Evolutionary conservation across 495 filamentous ascomycete genomes (phyloP), one percentile per base, ranked within the genome.

Genomic region (Letharia lupina): DNA sequence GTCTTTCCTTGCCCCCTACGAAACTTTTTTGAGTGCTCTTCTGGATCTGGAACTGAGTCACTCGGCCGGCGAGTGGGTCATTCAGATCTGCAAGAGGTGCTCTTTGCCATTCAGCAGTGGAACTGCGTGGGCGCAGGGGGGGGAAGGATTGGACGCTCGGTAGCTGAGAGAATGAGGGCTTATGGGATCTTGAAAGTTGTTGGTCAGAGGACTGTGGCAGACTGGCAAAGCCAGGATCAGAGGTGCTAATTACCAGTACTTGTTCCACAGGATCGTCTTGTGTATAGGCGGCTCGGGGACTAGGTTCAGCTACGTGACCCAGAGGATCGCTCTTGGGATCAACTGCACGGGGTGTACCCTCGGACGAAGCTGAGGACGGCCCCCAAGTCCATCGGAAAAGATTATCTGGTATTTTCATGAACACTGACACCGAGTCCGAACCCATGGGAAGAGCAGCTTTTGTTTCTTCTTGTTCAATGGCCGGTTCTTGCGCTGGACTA

Each of bases 371-470:
- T 23, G 61, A 23, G 3, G 31, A 23, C 42, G 18, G 16, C 31
- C 31, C 47, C 61, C 61, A 62, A 33, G 61, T 37, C 61, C 61
- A 62, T 23, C 41, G 42, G 16, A 48, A 48, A 18, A 50, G 33
- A 13, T n/a, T 50, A n/a, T 23, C 61, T 13, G 42, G 31, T 18
- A 39, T 33, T 20, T 39, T 39, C 11, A n/a, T 37, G 31, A 37
- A 23, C 3, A 1, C 23, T 12, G 33, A 37, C 42, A 47, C 9
- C 6, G 61, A 39, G 6, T 37, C 42, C 2, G 61, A 13, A 15
- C 3, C n/a, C 12, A 6, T 13, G 2, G 31, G 42, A 16, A 50
- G 11, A 8, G 9, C 28, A 15, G 18, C 9, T 37, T 50, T 23
- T 37, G 11, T 23, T 2, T 39, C 42, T 45, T 37, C 20, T 48